Percentiles rank a stretch among this genome's conserved stretches.
These are phyloP conservation scores for Trichoderma asperelloides DNA, from an alignment of 495 filamentous ascomycete genomes.

Conservation along the genomic window DNA sequence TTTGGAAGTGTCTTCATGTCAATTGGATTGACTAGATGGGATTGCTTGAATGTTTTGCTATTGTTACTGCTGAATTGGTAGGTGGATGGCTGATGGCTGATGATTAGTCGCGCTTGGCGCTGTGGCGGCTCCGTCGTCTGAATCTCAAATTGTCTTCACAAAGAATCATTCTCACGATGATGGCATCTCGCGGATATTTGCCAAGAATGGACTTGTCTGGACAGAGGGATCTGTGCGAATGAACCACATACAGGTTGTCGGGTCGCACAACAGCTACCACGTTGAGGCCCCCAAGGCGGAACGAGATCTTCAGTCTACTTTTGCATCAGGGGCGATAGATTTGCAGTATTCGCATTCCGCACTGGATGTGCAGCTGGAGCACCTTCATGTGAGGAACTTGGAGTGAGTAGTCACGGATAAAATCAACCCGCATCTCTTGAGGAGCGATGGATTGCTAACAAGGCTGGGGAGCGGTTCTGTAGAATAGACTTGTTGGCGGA, in stretches of 20 bases:
- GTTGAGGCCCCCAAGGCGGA: conserved; percentile 17
- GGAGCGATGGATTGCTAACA: background rate
- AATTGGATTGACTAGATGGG: background rate
- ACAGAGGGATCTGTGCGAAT: conserved; percentile 13
- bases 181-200: background rate
- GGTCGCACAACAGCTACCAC: conserved; percentile 25
- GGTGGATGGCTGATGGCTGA: background rate
- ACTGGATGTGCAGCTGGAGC: conserved; percentile 19
- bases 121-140: background rate
- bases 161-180: background rate
- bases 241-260: conserved; percentile 22
- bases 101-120: background rate
- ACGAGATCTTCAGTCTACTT: background rate
- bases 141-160: background rate
- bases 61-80: background rate
- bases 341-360: conserved; percentile 12
- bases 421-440: no score
- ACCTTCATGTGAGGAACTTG: conserved; percentile 18
- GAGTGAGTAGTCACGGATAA: conserved; percentile 10
- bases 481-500: conserved; percentile 21
- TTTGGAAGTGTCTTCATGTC: background rate
- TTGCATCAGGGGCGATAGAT: background rate
- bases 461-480: background rate
- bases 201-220: conserved; percentile 15
- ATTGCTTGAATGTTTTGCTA: no score